Base-by-base conservation (phyloP, 495 filamentous ascomycete species). In the Aspergillus saccharolyticus region DNA sequence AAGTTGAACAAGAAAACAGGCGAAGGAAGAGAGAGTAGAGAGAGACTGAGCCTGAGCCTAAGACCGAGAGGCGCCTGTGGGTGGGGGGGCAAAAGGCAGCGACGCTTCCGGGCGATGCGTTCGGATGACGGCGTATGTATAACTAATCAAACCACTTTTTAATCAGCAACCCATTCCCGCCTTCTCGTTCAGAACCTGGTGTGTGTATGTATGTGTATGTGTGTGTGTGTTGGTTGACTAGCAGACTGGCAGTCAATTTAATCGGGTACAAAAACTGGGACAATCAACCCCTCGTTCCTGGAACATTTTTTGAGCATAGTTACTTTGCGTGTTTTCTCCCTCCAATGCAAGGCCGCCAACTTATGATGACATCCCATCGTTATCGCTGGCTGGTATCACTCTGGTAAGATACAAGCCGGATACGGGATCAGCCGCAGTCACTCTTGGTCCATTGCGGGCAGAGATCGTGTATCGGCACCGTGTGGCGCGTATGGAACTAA, bases 61-160 rank as follows among this genome's bases (percentile, higher is more conserved):
- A 20, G 44, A 17, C 18, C 18, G 44, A 46, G 47, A 24, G 53
- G 44, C 53, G 47, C 46, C 44, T 51, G 54, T 55, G 57, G 57
- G 54, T 55, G 57, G 57, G 30, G 57, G 53, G 52, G 52, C 57
- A 17, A 50, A 50, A 50, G 47, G 53, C 59, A 53, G 42, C 53
- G 65, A 71, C 66, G 70, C 56, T 74, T 74, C 56, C 71, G 71
- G 68, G 48, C 52, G 51, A 60, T 62, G 50, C 49, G 48, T 54
- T 59, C 50, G 42, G 48, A 51, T 51, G 48, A 51, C 48, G 25
- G 48, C 48, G 48, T 25, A 54, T n/a, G n/a, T n/a, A n/a, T n/a
- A n/a, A n/a, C n/a, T n/a, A n/a, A n/a, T 54, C 18, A 17, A 17
- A 42, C 18, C 52, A 46, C 33, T 39, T 39, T 28, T 28, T 39